These are phyloP conservation scores for Actinomucor elegans DNA, from an alignment of 371 early-diverging fungal species.

Conservation along the genomic window DNA sequence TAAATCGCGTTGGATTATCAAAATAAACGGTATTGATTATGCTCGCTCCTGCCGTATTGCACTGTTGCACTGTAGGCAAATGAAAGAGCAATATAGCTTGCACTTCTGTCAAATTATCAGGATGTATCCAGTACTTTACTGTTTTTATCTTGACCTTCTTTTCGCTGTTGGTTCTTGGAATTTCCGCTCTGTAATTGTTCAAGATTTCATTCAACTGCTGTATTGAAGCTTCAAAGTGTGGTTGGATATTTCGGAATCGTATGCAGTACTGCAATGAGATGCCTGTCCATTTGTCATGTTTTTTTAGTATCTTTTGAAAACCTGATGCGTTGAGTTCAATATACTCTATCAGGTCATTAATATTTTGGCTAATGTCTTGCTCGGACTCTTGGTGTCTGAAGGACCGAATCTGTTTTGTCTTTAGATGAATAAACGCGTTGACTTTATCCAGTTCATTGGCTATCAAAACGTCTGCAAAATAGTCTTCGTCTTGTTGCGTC, in stretches of 20 bases:
- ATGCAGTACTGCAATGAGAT: constrained; percentile 33
- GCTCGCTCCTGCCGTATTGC: not conserved
- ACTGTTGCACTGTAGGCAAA: not conserved
- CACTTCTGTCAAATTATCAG: constrained; percentile 17
- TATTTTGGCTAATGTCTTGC: constrained; percentile 42
- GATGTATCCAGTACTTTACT: constrained; percentile 19
- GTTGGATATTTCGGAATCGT: not conserved
- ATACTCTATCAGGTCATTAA: constrained; percentile 82
- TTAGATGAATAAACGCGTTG: constrained; percentile 8
- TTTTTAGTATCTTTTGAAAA: constrained; percentile 91
- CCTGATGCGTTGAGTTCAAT: constrained; percentile 89
- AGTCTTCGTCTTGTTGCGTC: constrained; percentile 10
- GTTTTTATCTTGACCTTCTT: constrained; percentile 52
- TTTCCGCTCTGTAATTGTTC: not conserved
- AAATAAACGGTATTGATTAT: constrained; percentile 14
- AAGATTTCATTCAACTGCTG: not conserved
- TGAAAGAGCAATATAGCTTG: constrained; percentile 21
- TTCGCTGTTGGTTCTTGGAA: not conserved
- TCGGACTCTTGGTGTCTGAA: constrained; percentile 25
- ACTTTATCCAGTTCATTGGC: constrained; percentile 7
- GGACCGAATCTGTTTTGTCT: constrained; percentile 4
- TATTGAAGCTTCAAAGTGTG: not conserved
- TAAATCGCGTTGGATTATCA: constrained; percentile 7
- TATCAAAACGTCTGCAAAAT: constrained; percentile 1
- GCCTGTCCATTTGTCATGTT: constrained; percentile 83